These are phyloP conservation scores for Hysterangium stoloniferum DNA, from an alignment of 768 basidiomycete genomes.

Conservation along the genomic window DNA sequence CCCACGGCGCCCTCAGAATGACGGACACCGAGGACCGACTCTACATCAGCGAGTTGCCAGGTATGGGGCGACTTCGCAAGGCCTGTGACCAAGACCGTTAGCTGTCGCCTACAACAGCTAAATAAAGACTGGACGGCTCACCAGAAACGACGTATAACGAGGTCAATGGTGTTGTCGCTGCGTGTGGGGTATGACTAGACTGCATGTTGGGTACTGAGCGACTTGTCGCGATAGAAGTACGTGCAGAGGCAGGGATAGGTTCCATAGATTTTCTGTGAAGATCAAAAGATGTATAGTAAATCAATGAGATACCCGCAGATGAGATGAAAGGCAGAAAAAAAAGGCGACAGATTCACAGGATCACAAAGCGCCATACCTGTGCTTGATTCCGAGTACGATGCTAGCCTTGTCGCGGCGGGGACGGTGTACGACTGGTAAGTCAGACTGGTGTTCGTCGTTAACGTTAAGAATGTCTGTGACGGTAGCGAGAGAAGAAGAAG, in stretches of 20 bases:
- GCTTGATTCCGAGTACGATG: constrained; percentile 66
- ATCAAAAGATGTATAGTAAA: background rate
- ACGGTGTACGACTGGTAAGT: constrained; percentile 27
- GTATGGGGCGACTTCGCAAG: constrained; percentile 84
- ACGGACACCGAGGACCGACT: constrained; percentile 71
- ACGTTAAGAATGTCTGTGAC: constrained; percentile 21
- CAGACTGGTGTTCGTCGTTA: constrained; percentile 1
- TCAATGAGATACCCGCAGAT: background rate
- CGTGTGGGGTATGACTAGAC: constrained; percentile 51
- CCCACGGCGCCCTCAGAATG: constrained; percentile 81
- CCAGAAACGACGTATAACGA: constrained; percentile 76
- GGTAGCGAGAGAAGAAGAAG: constrained; percentile 23
- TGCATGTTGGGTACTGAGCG: constrained; percentile 49
- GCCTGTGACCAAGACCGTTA: constrained; percentile 30
- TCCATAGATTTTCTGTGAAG: constrained; percentile 61
- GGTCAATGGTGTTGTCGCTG: constrained; percentile 67
- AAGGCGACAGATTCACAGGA: background rate
- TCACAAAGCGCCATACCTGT: constrained; percentile 21
- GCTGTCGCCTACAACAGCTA: background rate
- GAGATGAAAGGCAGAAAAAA: background rate
- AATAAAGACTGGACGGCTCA: background rate
- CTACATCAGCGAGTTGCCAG: constrained; percentile 84
- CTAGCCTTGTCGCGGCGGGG: constrained; percentile 66
- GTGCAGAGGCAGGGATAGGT: constrained; percentile 69
- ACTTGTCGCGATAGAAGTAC: constrained; percentile 73